Evolutionary conservation across 139 green algal genomes (phyloP).

Genomic region (Haematococcus lacustris): DNA sequence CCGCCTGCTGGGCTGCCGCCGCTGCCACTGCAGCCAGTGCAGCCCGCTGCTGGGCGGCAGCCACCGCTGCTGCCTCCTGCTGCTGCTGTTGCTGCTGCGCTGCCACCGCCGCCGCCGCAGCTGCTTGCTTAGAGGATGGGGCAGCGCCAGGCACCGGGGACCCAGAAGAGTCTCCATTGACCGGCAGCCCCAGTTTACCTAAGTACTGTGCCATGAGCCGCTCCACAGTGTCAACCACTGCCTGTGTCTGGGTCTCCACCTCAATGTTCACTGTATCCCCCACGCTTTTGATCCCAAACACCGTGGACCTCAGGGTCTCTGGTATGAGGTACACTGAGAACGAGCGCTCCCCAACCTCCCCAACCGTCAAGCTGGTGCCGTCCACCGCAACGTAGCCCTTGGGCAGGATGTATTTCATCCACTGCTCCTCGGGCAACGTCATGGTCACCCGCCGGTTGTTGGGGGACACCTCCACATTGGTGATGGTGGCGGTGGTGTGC

Average conservation of each 20-base stretch:
- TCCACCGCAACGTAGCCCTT: constrained; percentile 93
- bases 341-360: constrained; percentile 37
- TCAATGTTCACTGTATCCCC: constrained; percentile 86
- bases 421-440: constrained; percentile 45
- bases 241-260: constrained; percentile 85
- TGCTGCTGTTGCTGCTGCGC: too few species aligned
- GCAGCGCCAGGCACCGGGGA: too few species aligned
- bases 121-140: too few species aligned
- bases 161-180: too few species aligned
- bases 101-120: too few species aligned
- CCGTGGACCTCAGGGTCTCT: constrained; percentile 81
- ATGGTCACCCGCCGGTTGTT: constrained; percentile 75
- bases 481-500: constrained; percentile 57
- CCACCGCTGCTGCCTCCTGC: too few species aligned
- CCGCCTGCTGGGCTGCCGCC: too few species aligned
- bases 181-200: too few species aligned
- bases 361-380: constrained; percentile 83
- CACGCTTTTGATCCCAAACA: constrained; percentile 55
- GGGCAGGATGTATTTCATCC: constrained; percentile 89
- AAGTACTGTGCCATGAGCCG: constrained; percentile 59
- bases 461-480: constrained; percentile 41
- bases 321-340: constrained; percentile 96
- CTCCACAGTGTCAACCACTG: constrained; percentile 91
- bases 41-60: too few species aligned
- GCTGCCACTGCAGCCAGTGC: too few species aligned